Conservation (phyloP, 306 rosid species). For the Ormosia emarginata region DNA sequence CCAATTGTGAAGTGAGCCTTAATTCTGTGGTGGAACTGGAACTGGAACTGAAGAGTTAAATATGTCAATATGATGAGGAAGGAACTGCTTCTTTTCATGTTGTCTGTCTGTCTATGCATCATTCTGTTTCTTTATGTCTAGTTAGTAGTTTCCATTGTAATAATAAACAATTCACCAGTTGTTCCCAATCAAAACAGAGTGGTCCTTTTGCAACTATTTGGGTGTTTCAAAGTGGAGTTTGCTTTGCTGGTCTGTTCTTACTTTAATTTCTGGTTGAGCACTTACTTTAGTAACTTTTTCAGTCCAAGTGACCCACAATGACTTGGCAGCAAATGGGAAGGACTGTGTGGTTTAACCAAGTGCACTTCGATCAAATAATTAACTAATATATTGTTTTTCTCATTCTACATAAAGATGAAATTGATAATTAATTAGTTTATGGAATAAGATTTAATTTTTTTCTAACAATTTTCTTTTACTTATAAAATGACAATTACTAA, state of each 20-base stretch:
- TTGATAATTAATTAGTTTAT: too few relatives aligned
- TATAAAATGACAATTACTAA: too few relatives aligned
- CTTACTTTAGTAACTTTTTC: not conserved
- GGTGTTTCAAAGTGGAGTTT: not conserved
- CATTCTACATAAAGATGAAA: too few relatives aligned
- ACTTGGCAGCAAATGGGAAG: not conserved
- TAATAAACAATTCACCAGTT: conserved; percentile 1
- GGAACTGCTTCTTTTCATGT: not conserved
- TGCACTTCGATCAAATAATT: too few relatives aligned
- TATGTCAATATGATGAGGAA: not conserved
- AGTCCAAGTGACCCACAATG: not conserved
- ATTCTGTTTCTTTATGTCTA: not conserved
- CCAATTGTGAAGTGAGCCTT: not conserved
- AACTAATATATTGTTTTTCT: too few relatives aligned
- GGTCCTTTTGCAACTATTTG: not conserved
- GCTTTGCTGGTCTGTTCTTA: not conserved
- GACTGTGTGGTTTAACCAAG: not conserved
- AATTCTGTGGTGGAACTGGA: not conserved
- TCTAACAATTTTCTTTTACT: too few relatives aligned
- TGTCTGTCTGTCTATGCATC: not conserved
- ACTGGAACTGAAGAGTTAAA: not conserved
- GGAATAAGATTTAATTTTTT: too few relatives aligned
- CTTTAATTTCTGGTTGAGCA: not conserved
- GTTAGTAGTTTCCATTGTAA: not conserved
- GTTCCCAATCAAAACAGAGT: not conserved